Evolutionary conservation across 768 basidiomycete genomes (phyloP).

Genomic region (Suillus luteus): DNA sequence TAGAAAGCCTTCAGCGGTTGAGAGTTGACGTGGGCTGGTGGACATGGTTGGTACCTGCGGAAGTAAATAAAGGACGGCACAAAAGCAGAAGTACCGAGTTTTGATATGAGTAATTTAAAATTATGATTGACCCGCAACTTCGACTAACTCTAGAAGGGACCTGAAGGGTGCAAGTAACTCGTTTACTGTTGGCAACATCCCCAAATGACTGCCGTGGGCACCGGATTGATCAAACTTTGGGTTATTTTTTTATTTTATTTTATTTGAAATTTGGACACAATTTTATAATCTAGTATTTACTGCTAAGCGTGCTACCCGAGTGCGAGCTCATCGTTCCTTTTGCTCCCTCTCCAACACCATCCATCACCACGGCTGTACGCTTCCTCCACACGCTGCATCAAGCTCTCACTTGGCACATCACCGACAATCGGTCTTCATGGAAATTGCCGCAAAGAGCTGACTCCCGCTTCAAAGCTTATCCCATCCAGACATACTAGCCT

Average conservation of each 20-base stretch:
- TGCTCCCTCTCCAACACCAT: background rate
- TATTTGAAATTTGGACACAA: no score
- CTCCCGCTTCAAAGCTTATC: background rate
- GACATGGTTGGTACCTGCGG: background rate
- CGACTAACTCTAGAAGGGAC: no score
- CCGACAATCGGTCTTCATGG: background rate
- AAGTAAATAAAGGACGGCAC: background rate
- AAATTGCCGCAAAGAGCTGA: background rate
- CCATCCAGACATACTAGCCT: background rate
- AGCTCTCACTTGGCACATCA: background rate
- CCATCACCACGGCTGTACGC: background rate
- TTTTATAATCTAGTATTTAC: no score
- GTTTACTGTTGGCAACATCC: no score
- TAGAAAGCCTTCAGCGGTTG: slow-evolving; percentile 79
- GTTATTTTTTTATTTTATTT: background rate
- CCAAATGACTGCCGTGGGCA: no score
- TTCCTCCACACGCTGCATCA: background rate
- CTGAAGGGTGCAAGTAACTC: no score
- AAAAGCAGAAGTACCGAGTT: background rate
- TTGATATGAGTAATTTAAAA: background rate
- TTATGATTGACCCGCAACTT: background rate
- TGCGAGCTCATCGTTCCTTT: no score
- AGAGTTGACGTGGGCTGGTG: slow-evolving; percentile 39
- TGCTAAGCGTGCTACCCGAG: no score
- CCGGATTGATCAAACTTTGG: no score